Base-by-base conservation (phyloP, 2,329 filamentous ascomycete genomes). In the Orbilia oligospora region DNA sequence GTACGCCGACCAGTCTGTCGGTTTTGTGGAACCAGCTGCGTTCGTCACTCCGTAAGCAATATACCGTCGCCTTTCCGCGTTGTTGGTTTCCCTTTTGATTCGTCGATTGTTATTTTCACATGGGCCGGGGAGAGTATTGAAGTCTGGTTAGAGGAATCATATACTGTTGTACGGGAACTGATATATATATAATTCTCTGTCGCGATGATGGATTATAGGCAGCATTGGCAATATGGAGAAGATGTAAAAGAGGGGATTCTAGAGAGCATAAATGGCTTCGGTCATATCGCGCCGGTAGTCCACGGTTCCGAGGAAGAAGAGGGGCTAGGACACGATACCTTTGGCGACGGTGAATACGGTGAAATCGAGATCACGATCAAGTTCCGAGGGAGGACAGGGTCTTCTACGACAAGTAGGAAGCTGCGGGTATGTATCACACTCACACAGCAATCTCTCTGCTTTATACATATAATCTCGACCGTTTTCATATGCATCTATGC, bases 1-100 rank as follows among this genome's bases (percentile, higher is more conserved):
- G 65, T 76, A 70, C 48, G 48, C 70, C 61, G 70, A 76, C 58
- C 72, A 76, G 66, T 36, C 65, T 68, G 72, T 41, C 53, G 72
- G 72, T 44, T 76, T 76, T 71, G 72, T 76, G 72, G 72, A 76
- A 76, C 72, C 72, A 36, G 46, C 65, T 41, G 44, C 65, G 66
- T 76, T 76, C 72, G 72, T 76, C 41, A 44, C 72, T 36, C 56
- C 72, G 72, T 76, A 76, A 76, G 72, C 66, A 49, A 36, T 48
- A 61, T 61, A 44, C 36, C 48, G 44, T 58, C 46, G 44, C 51
- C 53, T 51, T 49, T 22, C 58, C 64, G 58, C 48, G 49, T 48
- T 48, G 36, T 56, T 66, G 48, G 20, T 53, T 66, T 65, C 22
- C 33, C 41, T 46, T 65, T 72, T 72, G 56, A 64, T 72, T 53